A percentile compares a stretch with the other conserved stretches of the same genome.
Evolutionary conservation across 495 filamentous ascomycete species (phyloP).

Genomic region (Penicillium paxilli): DNA sequence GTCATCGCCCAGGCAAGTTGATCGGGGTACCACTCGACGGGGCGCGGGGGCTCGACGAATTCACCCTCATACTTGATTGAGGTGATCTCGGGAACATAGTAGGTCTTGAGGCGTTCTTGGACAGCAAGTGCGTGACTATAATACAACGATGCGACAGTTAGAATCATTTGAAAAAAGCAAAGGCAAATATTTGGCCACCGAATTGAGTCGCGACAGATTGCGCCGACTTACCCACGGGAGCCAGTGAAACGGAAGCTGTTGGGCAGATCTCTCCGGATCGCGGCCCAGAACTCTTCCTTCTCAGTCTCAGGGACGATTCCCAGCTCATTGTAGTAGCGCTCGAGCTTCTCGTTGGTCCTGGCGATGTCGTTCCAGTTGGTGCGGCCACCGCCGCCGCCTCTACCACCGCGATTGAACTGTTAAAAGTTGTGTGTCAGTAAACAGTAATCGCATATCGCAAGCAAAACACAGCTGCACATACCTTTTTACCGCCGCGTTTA

Average conservation of each 20-base stretch:
- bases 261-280: constrained; percentile 78
- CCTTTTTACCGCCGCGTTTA: constrained; percentile 41
- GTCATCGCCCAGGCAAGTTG: constrained; percentile 94
- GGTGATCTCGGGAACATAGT: constrained; percentile 85
- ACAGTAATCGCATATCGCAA: not conserved
- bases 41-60: constrained; percentile 73
- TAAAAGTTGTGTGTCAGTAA: constrained; percentile 16
- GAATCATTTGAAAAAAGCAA: constrained; percentile 1
- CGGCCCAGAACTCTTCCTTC: constrained; percentile 74
- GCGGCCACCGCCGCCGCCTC: constrained; percentile 33
- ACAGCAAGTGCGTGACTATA: constrained; percentile 81
- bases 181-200: not conserved
- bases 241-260: constrained; percentile 97
- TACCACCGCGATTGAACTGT: constrained; percentile 34
- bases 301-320: constrained; percentile 73
- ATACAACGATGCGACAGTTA: constrained; percentile 4
- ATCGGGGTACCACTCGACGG: constrained; percentile 90
- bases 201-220: not conserved
- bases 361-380: constrained; percentile 55
- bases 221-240: constrained; percentile 67
- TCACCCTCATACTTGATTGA: constrained; percentile 79
- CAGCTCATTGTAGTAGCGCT: constrained; percentile 79
- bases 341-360: constrained; percentile 74
- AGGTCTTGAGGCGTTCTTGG: constrained; percentile 77
- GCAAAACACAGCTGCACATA: constrained; percentile 1